A percentile compares a stretch with the other conserved stretches of the same genome.
phyloP scores from a whole-genome alignment of 2,329 filamentous ascomycete genomes.

The Pseudocercospora macadamiae region DNA sequence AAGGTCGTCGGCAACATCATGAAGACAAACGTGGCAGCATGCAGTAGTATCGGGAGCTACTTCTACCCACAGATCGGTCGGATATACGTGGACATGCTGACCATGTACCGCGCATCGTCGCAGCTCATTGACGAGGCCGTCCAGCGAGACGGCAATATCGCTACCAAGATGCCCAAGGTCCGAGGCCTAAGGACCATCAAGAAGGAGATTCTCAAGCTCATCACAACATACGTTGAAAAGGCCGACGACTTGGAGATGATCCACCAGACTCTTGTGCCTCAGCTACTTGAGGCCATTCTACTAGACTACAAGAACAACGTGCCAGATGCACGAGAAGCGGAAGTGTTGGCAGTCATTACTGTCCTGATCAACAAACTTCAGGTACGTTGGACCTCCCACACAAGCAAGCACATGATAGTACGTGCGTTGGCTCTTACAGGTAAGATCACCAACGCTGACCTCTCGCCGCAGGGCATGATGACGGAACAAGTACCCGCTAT shows the following conservation, averaged over 20 bases:
- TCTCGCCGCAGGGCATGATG: conserved; percentile 73
- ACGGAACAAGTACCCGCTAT: conserved; percentile 96
- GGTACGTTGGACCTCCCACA: conserved; percentile 68
- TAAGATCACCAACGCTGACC: conserved; percentile 34
- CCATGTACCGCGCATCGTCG: conserved; percentile 98
- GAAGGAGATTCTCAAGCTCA: conserved; percentile 97
- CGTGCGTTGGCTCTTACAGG: conserved; percentile 27
- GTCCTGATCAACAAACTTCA: conserved; percentile 96
- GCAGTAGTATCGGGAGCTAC: conserved; percentile 92
- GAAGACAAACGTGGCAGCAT: conserved; percentile 99
- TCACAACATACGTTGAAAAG: conserved; percentile 97
- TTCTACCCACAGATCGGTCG: conserved; percentile 98
- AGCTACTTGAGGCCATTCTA: conserved; percentile 88
- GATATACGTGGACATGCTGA: conserved; percentile 97
- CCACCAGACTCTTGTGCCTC: conserved; percentile 91
- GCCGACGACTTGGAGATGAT: conserved; percentile 95
- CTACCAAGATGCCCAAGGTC: conserved; percentile 96
- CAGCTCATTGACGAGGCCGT: conserved; percentile 93
- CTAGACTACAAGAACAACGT: conserved; percentile 98
- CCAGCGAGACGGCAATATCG: conserved; percentile 82
- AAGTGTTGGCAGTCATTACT: conserved; percentile 96
- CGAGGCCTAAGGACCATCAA: conserved; percentile 96
- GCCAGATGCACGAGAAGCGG: conserved; percentile 89
- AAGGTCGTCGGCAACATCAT: conserved; percentile 99
- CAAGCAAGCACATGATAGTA: conserved; percentile 54